Base-by-base conservation (phyloP, 108 stramenopile genomes). In the Fragilaria crotonensis region DNA sequence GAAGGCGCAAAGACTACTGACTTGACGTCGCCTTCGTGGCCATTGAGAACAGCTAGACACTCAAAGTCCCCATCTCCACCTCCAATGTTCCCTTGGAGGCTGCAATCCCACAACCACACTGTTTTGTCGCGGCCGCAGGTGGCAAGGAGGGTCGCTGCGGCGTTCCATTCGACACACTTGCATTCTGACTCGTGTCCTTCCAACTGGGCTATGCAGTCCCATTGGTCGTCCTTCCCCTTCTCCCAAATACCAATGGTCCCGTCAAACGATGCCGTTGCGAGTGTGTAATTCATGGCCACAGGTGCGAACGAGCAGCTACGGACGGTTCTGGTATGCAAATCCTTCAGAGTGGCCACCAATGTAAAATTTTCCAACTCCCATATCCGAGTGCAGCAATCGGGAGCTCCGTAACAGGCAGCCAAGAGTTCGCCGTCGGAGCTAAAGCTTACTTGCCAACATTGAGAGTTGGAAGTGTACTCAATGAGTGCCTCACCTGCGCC, bases 31-130 rank as follows among this genome's bases (percentile, higher is more conserved):
- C 82, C 92, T 29, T 92, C 93, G 76, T 98, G 97, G 9, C 95
- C 96, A 46, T 91, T 82, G 54, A 98, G 54, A 0, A 99, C 97
- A 1, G 93, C 82, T 1, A 95, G 57, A 68, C 94, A 94, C 62
- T 97, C 96, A 70, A 93, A 97, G 25, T 86, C 85, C 20, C 41
- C 65, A 14, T 33, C 18, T 7, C 75, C 66, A 17, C 25, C 44
- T 31, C 94, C 87, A 33, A 86, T 61, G 3, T 86, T 74, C 3
- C 85, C 85, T 26, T 83, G 73, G 23, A 88, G 57, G 61, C 81
- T 79, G 31, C 80, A 85, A 64, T 98, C 96, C 97, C 97, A 99
- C 45, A 99, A 70, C 98, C 98, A 99, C 44, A 99, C 90, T 33
- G 83, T 89, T 62, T 99, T 99, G 71, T 98, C 97, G n/a, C 97